These are phyloP conservation scores for Entomortierella chlamydospora DNA, from an alignment of 192 early-diverging fungal genomes.

Conservation along the genomic window DNA sequence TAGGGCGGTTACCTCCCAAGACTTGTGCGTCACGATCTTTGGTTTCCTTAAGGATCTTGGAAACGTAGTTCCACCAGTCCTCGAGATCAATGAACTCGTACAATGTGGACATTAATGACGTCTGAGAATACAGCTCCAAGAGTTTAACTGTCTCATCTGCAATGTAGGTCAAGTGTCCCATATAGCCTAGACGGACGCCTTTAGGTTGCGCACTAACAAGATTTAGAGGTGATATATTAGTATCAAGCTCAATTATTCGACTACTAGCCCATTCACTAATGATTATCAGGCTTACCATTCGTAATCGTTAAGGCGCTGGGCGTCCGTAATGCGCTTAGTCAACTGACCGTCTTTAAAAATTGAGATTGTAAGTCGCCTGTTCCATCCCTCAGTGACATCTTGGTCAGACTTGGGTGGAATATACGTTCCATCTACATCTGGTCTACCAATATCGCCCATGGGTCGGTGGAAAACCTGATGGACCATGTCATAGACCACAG, in stretches of 20 bases:
- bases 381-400: constrained; percentile 50
- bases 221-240: not conserved
- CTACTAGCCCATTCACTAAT: not conserved
- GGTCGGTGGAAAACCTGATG: constrained; percentile 97
- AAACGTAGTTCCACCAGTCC: constrained; percentile 66
- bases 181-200: constrained; percentile 93
- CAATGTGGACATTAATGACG: constrained; percentile 31
- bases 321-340: constrained; percentile 85
- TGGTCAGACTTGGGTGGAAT: constrained; percentile 38
- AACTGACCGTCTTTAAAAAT: constrained; percentile 90
- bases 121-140: constrained; percentile 73
- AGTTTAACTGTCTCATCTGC: constrained; percentile 95
- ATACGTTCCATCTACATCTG: constrained; percentile 38
- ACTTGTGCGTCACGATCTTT: constrained; percentile 58
- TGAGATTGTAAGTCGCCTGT: constrained; percentile 58
- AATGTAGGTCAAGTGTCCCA: constrained; percentile 98
- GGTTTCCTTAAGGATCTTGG: constrained; percentile 58
- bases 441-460: constrained; percentile 65
- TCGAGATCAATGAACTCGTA: constrained; percentile 61
- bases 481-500: constrained; percentile 98
- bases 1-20: constrained; percentile 64
- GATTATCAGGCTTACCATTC: constrained; percentile 66
- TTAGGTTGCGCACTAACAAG: constrained; percentile 77
- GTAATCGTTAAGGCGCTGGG: constrained; percentile 86
- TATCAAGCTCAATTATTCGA: not conserved